These are phyloP conservation scores for Yamadazyma sp. DNA, from an alignment of 805 yeast genomes.

Conservation along the genomic window DNA sequence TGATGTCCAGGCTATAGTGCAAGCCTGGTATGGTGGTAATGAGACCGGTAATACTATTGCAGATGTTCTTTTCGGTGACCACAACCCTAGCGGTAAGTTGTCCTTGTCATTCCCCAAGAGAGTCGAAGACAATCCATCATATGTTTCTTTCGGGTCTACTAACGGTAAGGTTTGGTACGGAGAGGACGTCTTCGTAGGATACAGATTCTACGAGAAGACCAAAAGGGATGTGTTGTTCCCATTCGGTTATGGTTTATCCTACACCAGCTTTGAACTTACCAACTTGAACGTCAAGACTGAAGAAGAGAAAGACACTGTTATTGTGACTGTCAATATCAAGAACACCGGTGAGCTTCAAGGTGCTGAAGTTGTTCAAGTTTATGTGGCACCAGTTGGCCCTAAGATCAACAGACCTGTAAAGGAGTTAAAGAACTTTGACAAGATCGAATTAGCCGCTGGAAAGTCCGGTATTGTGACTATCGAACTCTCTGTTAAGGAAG, in stretches of 20 bases:
- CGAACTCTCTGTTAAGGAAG: slow-evolving; percentile 44
- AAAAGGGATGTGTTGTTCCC: slow-evolving; percentile 52
- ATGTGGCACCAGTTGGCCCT: slow-evolving; percentile 41
- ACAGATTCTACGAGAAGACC: slow-evolving; percentile 56
- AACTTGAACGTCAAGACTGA: slow-evolving; percentile 32
- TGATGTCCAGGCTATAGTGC: slow-evolving; percentile 16
- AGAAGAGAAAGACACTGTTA: slow-evolving; percentile 28
- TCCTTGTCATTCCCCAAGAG: slow-evolving; percentile 22
- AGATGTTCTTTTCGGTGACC: slow-evolving; percentile 59
- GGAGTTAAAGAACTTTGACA: slow-evolving; percentile 59
- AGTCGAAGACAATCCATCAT: slow-evolving; percentile 30
- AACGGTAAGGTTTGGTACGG: slow-evolving; percentile 43
- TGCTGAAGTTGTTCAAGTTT: slow-evolving; percentile 56
- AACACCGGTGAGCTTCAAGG: slow-evolving; percentile 53
- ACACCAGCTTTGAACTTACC: slow-evolving; percentile 48
- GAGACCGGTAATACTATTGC: slow-evolving; percentile 55
- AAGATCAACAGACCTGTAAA: slow-evolving; percentile 51
- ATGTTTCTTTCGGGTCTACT: slow-evolving; percentile 28
- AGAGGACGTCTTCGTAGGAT: slow-evolving; percentile 66
- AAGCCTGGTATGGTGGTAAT: slow-evolving; percentile 22
- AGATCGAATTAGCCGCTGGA: slow-evolving; percentile 48
- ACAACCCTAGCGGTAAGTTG: slow-evolving; percentile 57
- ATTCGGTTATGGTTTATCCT: slow-evolving; percentile 64
- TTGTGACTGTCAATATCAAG: slow-evolving; percentile 41
- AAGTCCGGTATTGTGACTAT: slow-evolving; percentile 38